Evolutionary conservation across 768 basidiomycete species (phyloP), one percentile per base, ranked within the genome.

Genomic region (Fomitopsis serialis): DNA sequence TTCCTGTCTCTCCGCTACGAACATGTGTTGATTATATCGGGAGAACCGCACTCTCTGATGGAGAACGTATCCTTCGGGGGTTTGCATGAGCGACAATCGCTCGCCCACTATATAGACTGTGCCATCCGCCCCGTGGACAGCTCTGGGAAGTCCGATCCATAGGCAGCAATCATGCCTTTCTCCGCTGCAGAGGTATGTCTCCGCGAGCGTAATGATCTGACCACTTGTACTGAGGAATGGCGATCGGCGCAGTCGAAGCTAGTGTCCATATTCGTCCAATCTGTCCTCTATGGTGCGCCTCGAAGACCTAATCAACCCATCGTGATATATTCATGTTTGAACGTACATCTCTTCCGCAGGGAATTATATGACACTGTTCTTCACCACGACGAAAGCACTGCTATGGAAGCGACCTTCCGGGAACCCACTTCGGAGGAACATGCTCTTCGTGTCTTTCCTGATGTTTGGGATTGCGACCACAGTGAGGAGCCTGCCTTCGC

Each of bases 401-500:
- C n/a, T 52, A 19, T 29, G 44, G 47, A 48, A 23, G 35, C 44
- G 51, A 23, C 35, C 43, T 15, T 34, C 32, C 23, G 51, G 51
- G n/a, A 8, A 40, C 21, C 34, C 35, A 3, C 23, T 52, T 2
- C 34, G 51, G 21, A 15, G 9, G 3, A 21, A 45, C 15, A 52
- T 52, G 51, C 22, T 52, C 15, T 21, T 35, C 21, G 35, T 46
- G 2, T 45, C 44, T 5, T 8, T 46, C 17, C 44, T 55, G 6
- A 71, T 74, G 67, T 52, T 72, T 3, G 56, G 48, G 3, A 65
- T 67, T 15, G 63, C 70, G 2, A 51, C 70, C 24, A 58, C 63
- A 35, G 70, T 73, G 65, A 68, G 69, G 43, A 50, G 61, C 27
- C 55, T 72, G n/a, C 66, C 67, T 22, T 68, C 69, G 24, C 48